Percentiles rank a stretch among this genome's conserved stretches.
Conservation (phyloP, 2,329 filamentous ascomycete genomes). For the Neonectria coccinea region DNA sequence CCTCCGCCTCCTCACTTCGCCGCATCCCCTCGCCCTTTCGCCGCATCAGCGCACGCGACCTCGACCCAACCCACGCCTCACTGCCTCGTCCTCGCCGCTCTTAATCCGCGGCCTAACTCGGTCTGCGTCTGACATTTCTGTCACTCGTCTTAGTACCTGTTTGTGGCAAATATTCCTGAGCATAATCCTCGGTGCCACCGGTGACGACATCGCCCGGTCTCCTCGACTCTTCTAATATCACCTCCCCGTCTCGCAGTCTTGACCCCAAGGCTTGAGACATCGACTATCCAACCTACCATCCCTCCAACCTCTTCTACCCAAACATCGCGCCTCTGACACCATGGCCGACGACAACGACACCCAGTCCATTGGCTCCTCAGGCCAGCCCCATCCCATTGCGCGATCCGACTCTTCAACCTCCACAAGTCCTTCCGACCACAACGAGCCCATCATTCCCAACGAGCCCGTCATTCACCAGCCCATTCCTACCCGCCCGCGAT, state of each 20-base stretch:
- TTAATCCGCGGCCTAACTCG: conserved; percentile 10
- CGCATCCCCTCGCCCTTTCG: conserved; percentile 8
- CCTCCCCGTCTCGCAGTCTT: not conserved
- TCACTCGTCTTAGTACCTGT: conserved; percentile 16
- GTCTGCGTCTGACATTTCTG: not conserved
- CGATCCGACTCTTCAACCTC: conserved; percentile 54
- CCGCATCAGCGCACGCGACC: conserved; percentile 28
- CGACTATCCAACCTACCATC: not conserved
- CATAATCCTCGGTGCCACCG: conserved; percentile 23
- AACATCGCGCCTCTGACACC: not conserved
- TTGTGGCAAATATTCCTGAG: conserved; percentile 23
- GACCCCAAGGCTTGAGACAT: not conserved
- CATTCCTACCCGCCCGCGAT: conserved; percentile 70
- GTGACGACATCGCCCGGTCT: conserved; percentile 23
- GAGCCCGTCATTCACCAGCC: conserved; percentile 61
- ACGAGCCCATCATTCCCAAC: conserved; percentile 57
- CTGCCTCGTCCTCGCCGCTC: conserved; percentile 9
- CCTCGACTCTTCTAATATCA: conserved; percentile 3
- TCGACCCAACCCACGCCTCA: conserved; percentile 16
- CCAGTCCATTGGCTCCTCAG: conserved; percentile 39
- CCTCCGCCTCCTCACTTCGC: conserved; percentile 25
- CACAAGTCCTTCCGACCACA: conserved; percentile 50
- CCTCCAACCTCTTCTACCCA: not conserved
- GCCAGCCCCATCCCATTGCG: conserved; percentile 50
- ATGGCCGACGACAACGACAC: conserved; percentile 44